Base-by-base conservation (phyloP, 352 stramenopile species). In the Aphanomyces cochlioides region DNA sequence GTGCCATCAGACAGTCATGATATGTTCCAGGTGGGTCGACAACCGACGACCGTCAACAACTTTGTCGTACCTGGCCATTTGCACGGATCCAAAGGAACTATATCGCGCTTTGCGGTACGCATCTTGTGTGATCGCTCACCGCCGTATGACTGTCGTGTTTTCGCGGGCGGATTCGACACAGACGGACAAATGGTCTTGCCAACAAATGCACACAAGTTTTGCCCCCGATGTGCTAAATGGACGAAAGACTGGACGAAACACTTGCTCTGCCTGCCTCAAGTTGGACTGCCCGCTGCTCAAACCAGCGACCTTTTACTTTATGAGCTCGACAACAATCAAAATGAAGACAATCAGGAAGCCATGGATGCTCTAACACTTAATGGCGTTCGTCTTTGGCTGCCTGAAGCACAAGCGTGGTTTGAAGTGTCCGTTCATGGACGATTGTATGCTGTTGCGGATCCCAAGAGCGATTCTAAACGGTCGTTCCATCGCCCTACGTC, bases 1-100 rank as follows among this genome's bases (percentile, higher is more conserved):
- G 70, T 76, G 45, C 56, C 70, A 4, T 81, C 90, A 40, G 12
- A 67, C 7, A 71, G 53, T 36, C 71, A 72, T 19, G 85, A 93
- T 58, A 86, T 93, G 83, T 93, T 90, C 70, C 85, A 93, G 75
- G 89, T 93, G 58, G 85, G 85, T 17, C 83, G 85, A 38, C 87
- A 90, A 81, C 85, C 85, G 13, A 90, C 83, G 56, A 70, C 64
- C 0, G 79, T 89, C 61, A 93, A 93, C 70, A 83, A 91, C 69
- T 87, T 93, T 38, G 81, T 90, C 40, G 87, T 93, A 50, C 85
- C 85, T 0, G 85, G 85, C 0, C 85, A 84, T n/a, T 75, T 84
- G 37, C 82, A 91, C 6, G 85, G 85, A 5, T 77, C 83, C 4
- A 90, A 83, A 0, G 85, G 85, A 5, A 93, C 85, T 13, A 87